phyloP scores from a whole-genome alignment of 2,329 filamentous ascomycete genomes.

The Grosmannia penicillata region DNA sequence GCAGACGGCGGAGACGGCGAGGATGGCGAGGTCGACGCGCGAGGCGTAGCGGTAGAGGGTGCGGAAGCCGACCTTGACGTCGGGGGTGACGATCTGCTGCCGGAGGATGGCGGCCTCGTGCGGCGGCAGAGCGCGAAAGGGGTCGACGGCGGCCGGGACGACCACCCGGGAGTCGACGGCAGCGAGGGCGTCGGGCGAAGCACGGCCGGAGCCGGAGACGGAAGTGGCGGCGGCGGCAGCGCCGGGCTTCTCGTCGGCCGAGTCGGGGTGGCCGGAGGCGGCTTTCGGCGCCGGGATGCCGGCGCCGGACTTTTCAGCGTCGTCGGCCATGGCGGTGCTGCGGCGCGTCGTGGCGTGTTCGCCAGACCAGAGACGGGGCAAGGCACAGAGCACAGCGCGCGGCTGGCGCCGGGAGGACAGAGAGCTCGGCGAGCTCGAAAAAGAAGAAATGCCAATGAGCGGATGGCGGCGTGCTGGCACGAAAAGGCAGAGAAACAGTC shows the following conservation, averaged over 20 bases:
- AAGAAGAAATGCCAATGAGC: background rate
- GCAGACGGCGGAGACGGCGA: slow-evolving; percentile 44
- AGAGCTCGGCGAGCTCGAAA: background rate
- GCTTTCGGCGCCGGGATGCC: slow-evolving; percentile 14
- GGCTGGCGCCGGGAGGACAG: background rate
- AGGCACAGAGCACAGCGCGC: background rate
- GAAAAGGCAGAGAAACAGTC: too few species aligned
- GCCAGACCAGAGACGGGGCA: too few species aligned
- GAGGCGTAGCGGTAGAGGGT: slow-evolving; percentile 59
- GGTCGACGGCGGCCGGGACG: slow-evolving; percentile 20
- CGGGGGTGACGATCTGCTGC: slow-evolving; percentile 51
- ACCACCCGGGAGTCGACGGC: slow-evolving; percentile 29
- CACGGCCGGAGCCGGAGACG: background rate
- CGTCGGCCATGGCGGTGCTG: background rate
- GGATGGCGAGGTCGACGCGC: slow-evolving; percentile 46
- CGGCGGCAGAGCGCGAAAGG: slow-evolving; percentile 46
- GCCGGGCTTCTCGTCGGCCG: slow-evolving; percentile 12
- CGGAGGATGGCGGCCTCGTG: slow-evolving; percentile 53
- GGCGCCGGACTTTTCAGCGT: slow-evolving; percentile 8
- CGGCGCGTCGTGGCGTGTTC: too few species aligned
- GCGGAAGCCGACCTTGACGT: slow-evolving; percentile 47
- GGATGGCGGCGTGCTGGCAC: background rate
- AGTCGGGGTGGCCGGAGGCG: slow-evolving; percentile 21
- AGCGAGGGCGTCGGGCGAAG: slow-evolving; percentile 13
- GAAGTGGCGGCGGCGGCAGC: too few species aligned